Evolutionary conservation across 148 eudicot species (phyloP).

Genomic region (Vaccinium myrtillus): DNA sequence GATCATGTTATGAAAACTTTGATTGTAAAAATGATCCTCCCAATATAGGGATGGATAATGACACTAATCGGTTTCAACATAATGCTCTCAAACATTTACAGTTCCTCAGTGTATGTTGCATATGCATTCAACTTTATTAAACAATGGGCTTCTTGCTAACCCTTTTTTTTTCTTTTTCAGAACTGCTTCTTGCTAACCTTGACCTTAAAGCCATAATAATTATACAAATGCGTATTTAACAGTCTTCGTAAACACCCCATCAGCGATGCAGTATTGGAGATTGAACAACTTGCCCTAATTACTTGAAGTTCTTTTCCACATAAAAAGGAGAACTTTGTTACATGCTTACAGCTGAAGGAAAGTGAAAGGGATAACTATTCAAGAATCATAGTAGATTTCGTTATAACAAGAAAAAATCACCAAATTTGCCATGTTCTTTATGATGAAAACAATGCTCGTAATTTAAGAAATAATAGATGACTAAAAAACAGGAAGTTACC

Average conservation of each 20-base stretch:
- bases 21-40: no score
- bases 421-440: not conserved
- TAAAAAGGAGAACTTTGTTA: no score
- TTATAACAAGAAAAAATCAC: not conserved
- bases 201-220: not conserved
- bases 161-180: no score
- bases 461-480: not conserved
- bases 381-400: not conserved
- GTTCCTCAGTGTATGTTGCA: not conserved
- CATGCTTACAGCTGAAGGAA: no score
- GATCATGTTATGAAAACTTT: no score
- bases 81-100: not conserved
- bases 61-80: not conserved
- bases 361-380: not conserved
- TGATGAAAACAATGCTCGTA: not conserved
- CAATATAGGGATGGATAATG: no score
- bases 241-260: not conserved
- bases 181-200: not conserved
- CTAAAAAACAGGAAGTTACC: constrained; percentile 32
- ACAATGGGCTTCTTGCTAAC: not conserved
- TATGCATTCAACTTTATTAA: not conserved
- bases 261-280: not conserved
- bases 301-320: no score
- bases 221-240: no score
- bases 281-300: not conserved